Percentiles rank a stretch among this genome's conserved stretches.
Conservation (phyloP, 257 asterid species). For the Cynanchum wilfordii region DNA sequence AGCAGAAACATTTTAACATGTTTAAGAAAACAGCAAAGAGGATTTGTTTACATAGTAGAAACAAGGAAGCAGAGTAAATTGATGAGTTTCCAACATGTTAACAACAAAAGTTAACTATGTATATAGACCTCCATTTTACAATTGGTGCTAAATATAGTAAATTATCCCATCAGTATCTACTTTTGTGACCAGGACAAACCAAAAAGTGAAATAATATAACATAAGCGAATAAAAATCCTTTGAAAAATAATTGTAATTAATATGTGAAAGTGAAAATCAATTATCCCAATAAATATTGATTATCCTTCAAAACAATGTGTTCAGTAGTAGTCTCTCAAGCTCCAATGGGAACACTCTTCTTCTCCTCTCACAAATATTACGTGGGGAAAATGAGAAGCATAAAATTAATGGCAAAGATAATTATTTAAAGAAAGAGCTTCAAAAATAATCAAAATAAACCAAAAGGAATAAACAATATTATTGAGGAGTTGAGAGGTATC, state of each 20-base stretch:
- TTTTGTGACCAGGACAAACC: background rate
- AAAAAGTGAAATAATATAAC: background rate
- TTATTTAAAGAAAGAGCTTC: background rate
- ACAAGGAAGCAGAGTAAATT: background rate
- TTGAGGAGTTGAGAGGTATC: slow-evolving; percentile 3
- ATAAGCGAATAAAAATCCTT: background rate
- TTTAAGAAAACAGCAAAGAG: slow-evolving; percentile 6
- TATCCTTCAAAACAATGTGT: background rate
- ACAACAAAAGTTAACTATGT: background rate
- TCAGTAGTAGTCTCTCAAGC: background rate
- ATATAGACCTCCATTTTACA: background rate
- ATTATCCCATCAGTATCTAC: background rate
- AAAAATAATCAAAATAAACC: background rate
- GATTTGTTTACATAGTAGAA: background rate
- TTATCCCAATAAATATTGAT: background rate
- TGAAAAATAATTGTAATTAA: background rate
- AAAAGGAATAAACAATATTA: background rate
- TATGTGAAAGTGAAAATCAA: background rate
- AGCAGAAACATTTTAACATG: slow-evolving; percentile 1
- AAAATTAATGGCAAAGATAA: background rate
- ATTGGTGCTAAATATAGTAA: background rate
- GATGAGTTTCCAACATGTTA: background rate
- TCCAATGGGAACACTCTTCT: background rate
- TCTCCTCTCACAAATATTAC: background rate
- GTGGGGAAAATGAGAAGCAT: background rate